Conservation (phyloP, 345 rosid genomes). For the Excoecaria cochinchinensis region DNA sequence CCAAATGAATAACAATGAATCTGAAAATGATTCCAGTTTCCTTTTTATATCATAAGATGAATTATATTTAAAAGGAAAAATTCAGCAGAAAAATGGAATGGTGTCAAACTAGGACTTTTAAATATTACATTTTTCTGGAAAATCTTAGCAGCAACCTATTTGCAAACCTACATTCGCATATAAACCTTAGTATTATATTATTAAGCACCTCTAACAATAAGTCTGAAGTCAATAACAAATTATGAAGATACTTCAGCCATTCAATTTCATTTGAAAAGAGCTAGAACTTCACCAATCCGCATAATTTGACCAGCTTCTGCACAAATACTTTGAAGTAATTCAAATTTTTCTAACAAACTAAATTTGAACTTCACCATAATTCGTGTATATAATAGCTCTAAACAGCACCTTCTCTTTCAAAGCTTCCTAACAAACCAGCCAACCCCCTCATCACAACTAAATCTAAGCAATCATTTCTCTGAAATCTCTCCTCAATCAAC, state of each 20-base stretch:
- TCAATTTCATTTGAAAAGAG: not conserved
- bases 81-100: not conserved
- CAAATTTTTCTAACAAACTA: not conserved
- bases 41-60: not conserved
- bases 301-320: not conserved
- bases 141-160: not conserved
- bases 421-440: not conserved
- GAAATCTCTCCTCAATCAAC: not conserved
- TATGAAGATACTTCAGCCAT: not conserved
- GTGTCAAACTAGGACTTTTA: not conserved
- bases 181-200: not conserved
- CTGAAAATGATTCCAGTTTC: not conserved
- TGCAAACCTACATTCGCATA: too few relatives aligned
- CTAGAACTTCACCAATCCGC: not conserved
- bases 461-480: not conserved
- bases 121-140: not conserved
- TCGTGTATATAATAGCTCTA: not conserved
- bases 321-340: not conserved
- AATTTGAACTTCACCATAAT: not conserved
- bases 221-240: not conserved
- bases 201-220: not conserved
- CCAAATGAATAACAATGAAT: not conserved
- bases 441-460: not conserved
- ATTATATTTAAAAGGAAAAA: not conserved
- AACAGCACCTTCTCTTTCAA: not conserved